phyloP scores from a whole-genome alignment of 331 rosid genomes.

The Quercus tomentella region DNA sequence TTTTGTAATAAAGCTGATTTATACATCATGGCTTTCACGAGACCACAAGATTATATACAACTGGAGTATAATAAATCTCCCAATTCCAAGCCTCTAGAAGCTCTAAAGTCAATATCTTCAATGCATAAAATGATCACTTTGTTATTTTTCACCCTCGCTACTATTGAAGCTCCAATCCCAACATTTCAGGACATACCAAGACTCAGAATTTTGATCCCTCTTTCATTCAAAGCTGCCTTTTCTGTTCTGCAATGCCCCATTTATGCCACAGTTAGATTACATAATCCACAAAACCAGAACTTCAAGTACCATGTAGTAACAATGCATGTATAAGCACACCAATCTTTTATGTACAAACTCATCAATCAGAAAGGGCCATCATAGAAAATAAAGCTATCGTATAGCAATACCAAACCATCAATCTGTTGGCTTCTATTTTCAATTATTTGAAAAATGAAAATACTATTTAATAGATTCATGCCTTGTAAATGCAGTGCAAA shows the following conservation, averaged over 20 bases:
- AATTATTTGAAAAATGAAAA: neutral
- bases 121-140: slow-evolving; percentile 7
- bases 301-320: neutral
- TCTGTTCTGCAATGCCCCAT: slow-evolving; percentile 29
- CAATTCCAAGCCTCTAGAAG: neutral
- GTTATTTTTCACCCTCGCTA: neutral
- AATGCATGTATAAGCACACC: neutral
- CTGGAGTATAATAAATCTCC: neutral
- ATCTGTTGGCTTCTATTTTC: neutral
- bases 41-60: slow-evolving; percentile 17
- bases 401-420: neutral
- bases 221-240: neutral
- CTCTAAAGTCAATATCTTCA: neutral
- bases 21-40: neutral
- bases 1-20: neutral
- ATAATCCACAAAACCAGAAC: neutral
- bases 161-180: slow-evolving; percentile 1
- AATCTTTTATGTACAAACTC: neutral
- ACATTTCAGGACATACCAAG: neutral
- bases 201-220: neutral
- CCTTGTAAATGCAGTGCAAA: neutral
- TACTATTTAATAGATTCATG: neutral
- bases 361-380: neutral
- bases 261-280: slow-evolving; percentile 5
- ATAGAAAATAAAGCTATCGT: neutral